A percentile compares a stretch with the other conserved stretches of the same genome.
phyloP scores from a whole-genome alignment of 2,329 filamentous ascomycete genomes.

The Fusarium xyrophilum region DNA sequence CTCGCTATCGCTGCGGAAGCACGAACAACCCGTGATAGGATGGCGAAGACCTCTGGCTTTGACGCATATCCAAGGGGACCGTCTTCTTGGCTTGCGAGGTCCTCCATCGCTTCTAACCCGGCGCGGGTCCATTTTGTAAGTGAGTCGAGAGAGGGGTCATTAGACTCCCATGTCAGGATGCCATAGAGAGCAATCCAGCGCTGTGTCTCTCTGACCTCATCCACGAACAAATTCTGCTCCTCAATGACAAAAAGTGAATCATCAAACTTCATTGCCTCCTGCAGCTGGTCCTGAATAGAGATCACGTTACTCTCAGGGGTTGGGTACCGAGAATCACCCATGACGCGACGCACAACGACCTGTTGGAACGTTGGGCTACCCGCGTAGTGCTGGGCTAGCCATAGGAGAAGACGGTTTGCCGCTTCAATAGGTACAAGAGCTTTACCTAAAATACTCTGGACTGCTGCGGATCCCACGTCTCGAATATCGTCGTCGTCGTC shows the following conservation, averaged over 20 bases:
- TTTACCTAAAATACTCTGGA: slow-evolving; percentile 54
- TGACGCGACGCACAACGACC: slow-evolving; percentile 53
- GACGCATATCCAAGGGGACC: slow-evolving; percentile 77
- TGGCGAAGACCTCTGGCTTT: slow-evolving; percentile 70
- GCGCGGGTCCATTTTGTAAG: slow-evolving; percentile 57
- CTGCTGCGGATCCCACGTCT: slow-evolving; percentile 63
- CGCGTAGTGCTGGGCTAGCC: slow-evolving; percentile 50
- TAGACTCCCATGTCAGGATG: slow-evolving; percentile 29
- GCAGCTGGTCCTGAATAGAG: slow-evolving; percentile 51
- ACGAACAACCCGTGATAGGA: slow-evolving; percentile 59
- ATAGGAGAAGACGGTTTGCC: slow-evolving; percentile 53
- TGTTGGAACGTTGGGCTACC: slow-evolving; percentile 48
- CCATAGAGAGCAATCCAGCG: slow-evolving; percentile 68
- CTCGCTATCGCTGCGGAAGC: slow-evolving; percentile 47
- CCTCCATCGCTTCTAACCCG: slow-evolving; percentile 56
- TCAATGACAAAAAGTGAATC: slow-evolving; percentile 83
- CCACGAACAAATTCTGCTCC: slow-evolving; percentile 93
- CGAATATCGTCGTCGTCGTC: slow-evolving; percentile 94
- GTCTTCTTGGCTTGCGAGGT: slow-evolving; percentile 54
- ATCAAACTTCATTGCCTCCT: slow-evolving; percentile 59
- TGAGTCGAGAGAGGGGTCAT: slow-evolving; percentile 36
- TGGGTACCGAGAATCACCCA: slow-evolving; percentile 34
- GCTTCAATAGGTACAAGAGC: slow-evolving; percentile 57
- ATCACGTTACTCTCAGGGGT: slow-evolving; percentile 12
- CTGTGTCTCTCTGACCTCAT: slow-evolving; percentile 76